Evolutionary conservation across 139 green algal species (phyloP).

Genomic region (Choricystis sp.): DNA sequence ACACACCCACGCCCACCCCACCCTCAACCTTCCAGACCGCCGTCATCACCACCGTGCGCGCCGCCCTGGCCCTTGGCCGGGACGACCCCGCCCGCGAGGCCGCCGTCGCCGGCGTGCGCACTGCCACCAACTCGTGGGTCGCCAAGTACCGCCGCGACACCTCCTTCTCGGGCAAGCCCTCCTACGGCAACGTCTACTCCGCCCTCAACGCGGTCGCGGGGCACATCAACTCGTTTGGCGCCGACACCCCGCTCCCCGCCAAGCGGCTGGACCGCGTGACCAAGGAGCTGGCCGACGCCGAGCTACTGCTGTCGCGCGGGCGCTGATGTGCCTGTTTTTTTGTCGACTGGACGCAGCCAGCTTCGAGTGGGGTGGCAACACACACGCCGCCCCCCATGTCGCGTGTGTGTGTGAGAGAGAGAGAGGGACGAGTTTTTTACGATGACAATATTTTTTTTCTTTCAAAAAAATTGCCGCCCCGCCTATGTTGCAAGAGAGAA

Average conservation of each 20-base stretch:
- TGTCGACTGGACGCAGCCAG: neutral
- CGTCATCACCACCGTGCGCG: slow-evolving; percentile 42
- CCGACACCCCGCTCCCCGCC: slow-evolving; percentile 63
- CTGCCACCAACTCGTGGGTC: slow-evolving; percentile 70
- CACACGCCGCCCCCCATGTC: too few relatives aligned
- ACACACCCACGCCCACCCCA: too few relatives aligned
- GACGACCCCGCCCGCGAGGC: slow-evolving; percentile 49
- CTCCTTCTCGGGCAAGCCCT: slow-evolving; percentile 53
- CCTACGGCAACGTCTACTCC: slow-evolving; percentile 75
- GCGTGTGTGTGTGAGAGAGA: neutral
- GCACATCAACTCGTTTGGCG: slow-evolving; percentile 85
- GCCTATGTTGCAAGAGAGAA: slow-evolving; percentile 1
- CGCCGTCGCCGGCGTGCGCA: slow-evolving; percentile 39
- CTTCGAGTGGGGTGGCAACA: too few relatives aligned
- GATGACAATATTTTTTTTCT: slow-evolving; percentile 1
- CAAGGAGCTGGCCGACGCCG: slow-evolving; percentile 59
- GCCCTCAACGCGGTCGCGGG: slow-evolving; percentile 73
- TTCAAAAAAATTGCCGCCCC: neutral
- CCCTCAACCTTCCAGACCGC: slow-evolving; percentile 18
- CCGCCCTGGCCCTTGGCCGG: slow-evolving; percentile 31
- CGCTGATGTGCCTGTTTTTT: slow-evolving; percentile 18
- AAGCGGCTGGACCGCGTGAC: slow-evolving; percentile 73
- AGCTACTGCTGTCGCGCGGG: slow-evolving; percentile 24
- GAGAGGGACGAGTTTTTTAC: too few relatives aligned
- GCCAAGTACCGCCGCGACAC: slow-evolving; percentile 59